Conservation (phyloP, 495 filamentous ascomycete species). For the Chaetomidium leptoderma region DNA sequence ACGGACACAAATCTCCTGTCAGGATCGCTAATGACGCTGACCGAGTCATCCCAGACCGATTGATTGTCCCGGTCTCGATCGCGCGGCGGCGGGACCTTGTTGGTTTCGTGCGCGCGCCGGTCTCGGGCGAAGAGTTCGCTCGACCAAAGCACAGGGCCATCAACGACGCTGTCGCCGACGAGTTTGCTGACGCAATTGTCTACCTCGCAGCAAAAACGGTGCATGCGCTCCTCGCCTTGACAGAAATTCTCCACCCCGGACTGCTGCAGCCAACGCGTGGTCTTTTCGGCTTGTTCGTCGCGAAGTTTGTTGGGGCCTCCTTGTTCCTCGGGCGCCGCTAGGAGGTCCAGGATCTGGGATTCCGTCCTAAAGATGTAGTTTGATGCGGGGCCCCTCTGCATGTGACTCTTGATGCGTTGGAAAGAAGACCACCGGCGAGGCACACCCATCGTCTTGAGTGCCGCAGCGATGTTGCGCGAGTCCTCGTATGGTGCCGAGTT, state of each 20-base stretch:
- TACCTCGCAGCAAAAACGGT: constrained; percentile 88
- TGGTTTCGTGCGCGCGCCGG: constrained; percentile 68
- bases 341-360: constrained; percentile 78
- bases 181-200: constrained; percentile 82
- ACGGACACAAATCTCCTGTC: constrained; percentile 38
- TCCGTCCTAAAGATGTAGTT: constrained; percentile 79
- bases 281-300: constrained; percentile 91
- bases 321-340: constrained; percentile 77
- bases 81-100: constrained; percentile 30
- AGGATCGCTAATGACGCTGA: constrained; percentile 53
- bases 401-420: constrained; percentile 52
- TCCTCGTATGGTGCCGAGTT: constrained; percentile 89
- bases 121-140: constrained; percentile 84
- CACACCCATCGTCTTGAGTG: constrained; percentile 86
- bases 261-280: constrained; percentile 75
- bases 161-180: constrained; percentile 78
- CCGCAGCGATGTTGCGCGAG: constrained; percentile 77
- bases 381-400: constrained; percentile 55
- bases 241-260: constrained; percentile 90
- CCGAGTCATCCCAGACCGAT: constrained; percentile 49
- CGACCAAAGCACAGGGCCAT: constrained; percentile 87
- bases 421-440: constrained; percentile 50
- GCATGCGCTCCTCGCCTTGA: constrained; percentile 90
- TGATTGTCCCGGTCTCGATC: constrained; percentile 39
- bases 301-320: constrained; percentile 90